Evolutionary conservation across 129 eudicot genomes (phyloP), one percentile per base, ranked within the genome.

Genomic region (Chrysanthemum makinoi): DNA sequence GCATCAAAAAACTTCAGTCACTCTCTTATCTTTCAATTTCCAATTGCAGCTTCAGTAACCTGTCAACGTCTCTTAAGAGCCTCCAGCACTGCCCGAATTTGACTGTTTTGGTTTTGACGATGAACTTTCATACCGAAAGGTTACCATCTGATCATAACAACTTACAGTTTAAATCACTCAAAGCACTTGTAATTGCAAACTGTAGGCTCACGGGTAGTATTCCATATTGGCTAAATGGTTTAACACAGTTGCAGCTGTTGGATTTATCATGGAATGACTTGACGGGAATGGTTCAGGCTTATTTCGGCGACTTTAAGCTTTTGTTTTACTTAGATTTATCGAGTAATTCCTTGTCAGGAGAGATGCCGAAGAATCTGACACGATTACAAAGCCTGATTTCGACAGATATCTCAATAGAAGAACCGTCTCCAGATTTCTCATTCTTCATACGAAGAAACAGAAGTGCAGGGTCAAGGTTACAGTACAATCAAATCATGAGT

Each of bases 191-290:
- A 0, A 83, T 88, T 26, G 84, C 85, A 26, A 85, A 79, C n/a
- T 88, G 88, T 54, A 64, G 80, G 39, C 89, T 89, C 73, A 81
- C 80, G 1, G 95, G 95, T 14, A 6, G 18, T 4, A 46, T 88
- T 62, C 95, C 95, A 4, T 66, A 33, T 63, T 88, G 95, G 95
- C 66, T 88, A 55, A 66, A 49, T 24, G 75, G 71, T 53, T 78
- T 69, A 14, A 22, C 62, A 13, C 65, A 82, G 49, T 75, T 88
- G 59, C 95, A 85, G 46, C 51, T 88, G 43, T 56, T 88, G 68
- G 95, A 88, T 77, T 74, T 88, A 65, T 85, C 95, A 4, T 83
- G 88, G 91, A 88, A 88, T 63, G 72, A 52, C 0, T 74, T 88
- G 17, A 60, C 18, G 0, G 96, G 96, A 58, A n/a, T 80, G 11